These are phyloP conservation scores for Halophytophthora batemanensis DNA, from an alignment of 352 stramenopile genomes.

Conservation along the genomic window DNA sequence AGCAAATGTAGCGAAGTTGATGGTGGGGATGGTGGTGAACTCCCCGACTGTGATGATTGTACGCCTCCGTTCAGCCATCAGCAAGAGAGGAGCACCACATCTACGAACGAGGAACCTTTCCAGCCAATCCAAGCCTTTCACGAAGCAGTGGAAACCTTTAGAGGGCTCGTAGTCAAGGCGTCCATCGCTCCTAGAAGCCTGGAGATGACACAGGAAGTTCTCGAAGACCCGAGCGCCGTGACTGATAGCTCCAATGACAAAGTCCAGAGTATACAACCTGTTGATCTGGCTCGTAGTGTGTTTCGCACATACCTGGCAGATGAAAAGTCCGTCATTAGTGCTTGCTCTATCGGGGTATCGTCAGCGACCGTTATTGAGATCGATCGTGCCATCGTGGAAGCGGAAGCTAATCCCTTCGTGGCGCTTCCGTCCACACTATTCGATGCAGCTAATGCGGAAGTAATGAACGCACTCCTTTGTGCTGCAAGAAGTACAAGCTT, in stretches of 20 bases:
- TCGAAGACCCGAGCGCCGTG: neutral
- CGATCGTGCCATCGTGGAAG: conserved; percentile 8
- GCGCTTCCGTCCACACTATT: conserved; percentile 35
- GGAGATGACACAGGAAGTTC: conserved; percentile 11
- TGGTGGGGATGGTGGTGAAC: neutral
- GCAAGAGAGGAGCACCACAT: neutral
- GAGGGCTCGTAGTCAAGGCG: conserved; percentile 19
- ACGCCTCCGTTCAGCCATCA: neutral
- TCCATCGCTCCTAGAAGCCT: neutral
- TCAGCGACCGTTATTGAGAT: conserved; percentile 33
- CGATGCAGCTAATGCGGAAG: conserved; percentile 52
- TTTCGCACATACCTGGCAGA: conserved; percentile 16
- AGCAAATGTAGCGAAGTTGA: neutral
- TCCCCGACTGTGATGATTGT: neutral
- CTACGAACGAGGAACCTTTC: conserved; percentile 19
- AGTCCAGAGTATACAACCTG: neutral
- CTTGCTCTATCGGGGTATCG: conserved; percentile 15
- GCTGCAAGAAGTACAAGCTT: conserved; percentile 5
- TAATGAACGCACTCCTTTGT: conserved; percentile 41
- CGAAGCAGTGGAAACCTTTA: conserved; percentile 49
- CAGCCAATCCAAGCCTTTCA: conserved; percentile 44
- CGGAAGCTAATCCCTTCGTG: neutral
- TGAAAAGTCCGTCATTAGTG: neutral
- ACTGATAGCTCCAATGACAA: neutral
- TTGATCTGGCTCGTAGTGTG: conserved; percentile 18